These are phyloP conservation scores for Boletellus deceptivus DNA, from an alignment of 1,284 basidiomycete species.

Conservation along the genomic window DNA sequence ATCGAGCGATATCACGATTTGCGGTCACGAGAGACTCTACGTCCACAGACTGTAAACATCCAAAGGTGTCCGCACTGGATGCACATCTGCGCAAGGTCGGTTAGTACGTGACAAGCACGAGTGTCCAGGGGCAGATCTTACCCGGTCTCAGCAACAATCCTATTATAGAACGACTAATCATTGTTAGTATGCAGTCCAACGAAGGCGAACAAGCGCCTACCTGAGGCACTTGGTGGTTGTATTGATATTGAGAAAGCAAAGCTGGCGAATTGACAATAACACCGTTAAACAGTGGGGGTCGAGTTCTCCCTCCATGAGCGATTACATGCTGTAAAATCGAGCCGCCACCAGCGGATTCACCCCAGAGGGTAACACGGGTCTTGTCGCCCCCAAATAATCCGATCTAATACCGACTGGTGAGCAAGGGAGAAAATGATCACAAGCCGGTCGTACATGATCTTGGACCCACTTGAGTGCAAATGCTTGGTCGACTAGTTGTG, in stretches of 20 bases:
- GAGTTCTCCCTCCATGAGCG: conserved; percentile 18
- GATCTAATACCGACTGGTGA: conserved; percentile 17
- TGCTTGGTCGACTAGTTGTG: conserved; percentile 27
- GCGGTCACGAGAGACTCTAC: conserved; percentile 15
- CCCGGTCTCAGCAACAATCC: conserved; percentile 14
- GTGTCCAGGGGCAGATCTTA: neutral
- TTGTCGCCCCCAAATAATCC: conserved; percentile 28
- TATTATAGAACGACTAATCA: conserved; percentile 18
- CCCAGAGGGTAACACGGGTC: conserved; percentile 31
- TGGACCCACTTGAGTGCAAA: conserved; percentile 35
- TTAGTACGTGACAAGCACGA: neutral
- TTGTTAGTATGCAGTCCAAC: neutral
- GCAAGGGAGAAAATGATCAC: neutral
- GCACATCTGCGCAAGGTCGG: conserved; percentile 21
- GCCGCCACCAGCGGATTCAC: conserved; percentile 22
- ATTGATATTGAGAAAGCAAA: conserved; percentile 31
- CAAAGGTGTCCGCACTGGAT: conserved; percentile 19
- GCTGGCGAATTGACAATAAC: conserved; percentile 28
- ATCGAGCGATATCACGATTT: conserved; percentile 14
- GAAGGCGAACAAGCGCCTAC: neutral
- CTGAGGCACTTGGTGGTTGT: conserved; percentile 21
- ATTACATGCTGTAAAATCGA: conserved; percentile 21
- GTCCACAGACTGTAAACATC: conserved; percentile 29
- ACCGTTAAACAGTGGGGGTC: conserved; percentile 19
- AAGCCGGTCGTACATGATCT: conserved; percentile 18